phyloP scores from a whole-genome alignment of 2,329 filamentous ascomycete species.

The Atkinsonella hypoxylon region DNA sequence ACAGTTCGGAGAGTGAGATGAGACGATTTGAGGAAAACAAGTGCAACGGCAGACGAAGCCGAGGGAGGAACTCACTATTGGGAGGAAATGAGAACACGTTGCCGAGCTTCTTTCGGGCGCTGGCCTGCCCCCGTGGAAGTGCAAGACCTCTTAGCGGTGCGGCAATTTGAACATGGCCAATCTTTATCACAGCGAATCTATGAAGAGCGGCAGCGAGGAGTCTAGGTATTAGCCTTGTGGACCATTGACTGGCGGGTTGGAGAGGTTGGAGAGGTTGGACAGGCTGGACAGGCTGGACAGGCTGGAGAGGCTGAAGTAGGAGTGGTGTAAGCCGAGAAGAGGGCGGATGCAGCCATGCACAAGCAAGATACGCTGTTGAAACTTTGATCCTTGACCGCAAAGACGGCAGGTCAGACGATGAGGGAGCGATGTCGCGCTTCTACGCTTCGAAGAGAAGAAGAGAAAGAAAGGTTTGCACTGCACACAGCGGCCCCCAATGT shows the following conservation, averaged over 20 bases:
- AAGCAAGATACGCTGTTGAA: neutral
- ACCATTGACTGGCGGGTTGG: neutral
- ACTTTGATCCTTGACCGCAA: neutral
- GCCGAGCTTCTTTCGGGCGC: conserved; percentile 40
- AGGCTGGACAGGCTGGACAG: too few species aligned
- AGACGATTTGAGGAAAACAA: neutral
- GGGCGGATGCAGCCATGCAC: neutral
- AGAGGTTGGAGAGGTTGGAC: neutral
- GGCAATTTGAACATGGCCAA: conserved; percentile 45
- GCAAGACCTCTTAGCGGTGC: conserved; percentile 38
- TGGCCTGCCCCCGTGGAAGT: conserved; percentile 43
- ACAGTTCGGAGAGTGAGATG: neutral
- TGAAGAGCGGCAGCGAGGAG: neutral
- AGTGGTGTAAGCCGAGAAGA: neutral
- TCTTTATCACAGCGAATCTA: conserved; percentile 49
- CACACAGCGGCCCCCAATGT: conserved; percentile 1
- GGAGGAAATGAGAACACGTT: conserved; percentile 46
- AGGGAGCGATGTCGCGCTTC: neutral
- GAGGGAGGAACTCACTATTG: conserved; percentile 37
- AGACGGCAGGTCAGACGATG: neutral
- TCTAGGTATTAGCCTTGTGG: conserved; percentile 4
- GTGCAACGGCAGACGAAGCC: neutral
- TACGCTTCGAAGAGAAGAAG: neutral
- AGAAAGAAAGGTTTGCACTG: neutral
- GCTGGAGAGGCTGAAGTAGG: neutral